Base-by-base conservation (phyloP, 345 rosid genomes). In the Salix dunnii region DNA sequence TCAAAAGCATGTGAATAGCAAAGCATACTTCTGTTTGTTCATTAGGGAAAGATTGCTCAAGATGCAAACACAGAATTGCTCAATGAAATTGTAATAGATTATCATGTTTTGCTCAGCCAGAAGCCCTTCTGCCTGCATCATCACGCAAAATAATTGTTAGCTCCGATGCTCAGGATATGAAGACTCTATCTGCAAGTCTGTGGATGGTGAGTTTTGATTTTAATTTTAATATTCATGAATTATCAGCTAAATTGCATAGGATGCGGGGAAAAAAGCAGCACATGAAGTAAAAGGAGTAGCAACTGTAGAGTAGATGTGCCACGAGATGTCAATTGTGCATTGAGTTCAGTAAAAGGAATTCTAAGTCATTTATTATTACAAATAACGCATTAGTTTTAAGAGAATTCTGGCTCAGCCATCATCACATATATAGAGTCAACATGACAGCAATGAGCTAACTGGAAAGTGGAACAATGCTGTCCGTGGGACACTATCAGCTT, bases 111-210 rank as follows among this genome's bases (percentile, higher is more conserved):
- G 89, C 88, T 96, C 99, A 35, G 77, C 80, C 58, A 91, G 81
- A 53, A 96, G 87, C 62, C 91, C 96, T 79, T 91, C 92, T 48
- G 87, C 96, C 99, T 96, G 91, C 74, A 68, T 18, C 67, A 77
- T 6, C 51, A 75, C 36, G 60, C 42, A 61, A 63, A 58, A 74
- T 4, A 72, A 76, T 30, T 9, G 10, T 43, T n/a, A 36, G 36
- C 36, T 35, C 36, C 36, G 36, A 35, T 35, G 51, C 10, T 72
- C n/a, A 6, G 58, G 23, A 51, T 8, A 51, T 48, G 1, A 49
- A 49, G 6, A n/a, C n/a, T n/a, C n/a, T 0, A 49, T 49, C 55
- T 0, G 55, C 55, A 17, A 6, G 55, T 49, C 21, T 17, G 2
- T 49, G 36, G 36, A 35, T 35, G 36, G 5, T 35, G 36, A 35